phyloP scores from a whole-genome alignment of 1,284 basidiomycete species.

The Apiotrichum veenhuisii region DNA sequence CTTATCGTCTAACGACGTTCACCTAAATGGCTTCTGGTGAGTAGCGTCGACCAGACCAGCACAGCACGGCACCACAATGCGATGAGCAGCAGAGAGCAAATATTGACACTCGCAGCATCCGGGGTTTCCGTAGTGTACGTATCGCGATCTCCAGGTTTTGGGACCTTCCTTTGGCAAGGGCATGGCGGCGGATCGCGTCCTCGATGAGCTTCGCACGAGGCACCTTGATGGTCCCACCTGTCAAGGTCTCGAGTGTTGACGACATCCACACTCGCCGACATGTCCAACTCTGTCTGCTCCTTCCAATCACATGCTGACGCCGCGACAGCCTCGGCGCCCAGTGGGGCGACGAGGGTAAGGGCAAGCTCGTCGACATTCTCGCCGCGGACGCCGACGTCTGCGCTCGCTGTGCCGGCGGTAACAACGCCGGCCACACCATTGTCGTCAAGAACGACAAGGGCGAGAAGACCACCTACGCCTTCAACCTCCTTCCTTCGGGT shows the following conservation, averaged over 20 bases:
- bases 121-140: slow-evolving; percentile 25
- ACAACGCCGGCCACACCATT: slow-evolving; percentile 98
- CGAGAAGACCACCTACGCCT: slow-evolving; percentile 80
- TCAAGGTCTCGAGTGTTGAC: too few relatives aligned
- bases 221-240: too few relatives aligned
- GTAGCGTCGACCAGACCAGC: not conserved
- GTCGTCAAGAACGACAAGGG: slow-evolving; percentile 70
- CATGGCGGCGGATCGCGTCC: too few relatives aligned
- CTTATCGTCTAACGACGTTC: slow-evolving; percentile 19
- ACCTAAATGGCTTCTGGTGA: slow-evolving; percentile 7
- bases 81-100: too few relatives aligned
- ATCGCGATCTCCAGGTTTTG: not conserved
- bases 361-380: slow-evolving; percentile 90
- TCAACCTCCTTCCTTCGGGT: slow-evolving; percentile 94
- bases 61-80: too few relatives aligned
- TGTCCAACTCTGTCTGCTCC: too few relatives aligned
- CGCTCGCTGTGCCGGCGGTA: slow-evolving; percentile 94
- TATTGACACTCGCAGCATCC: slow-evolving; percentile 8
- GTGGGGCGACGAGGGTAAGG: slow-evolving; percentile 96
- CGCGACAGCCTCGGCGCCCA: slow-evolving; percentile 69
- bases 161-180: not conserved
- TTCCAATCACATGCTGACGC: too few relatives aligned
- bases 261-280: not conserved
- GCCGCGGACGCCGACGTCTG: slow-evolving; percentile 86
- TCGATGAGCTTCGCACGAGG: too few relatives aligned